Evolutionary conservation across 73 alveolate genomes (phyloP), one percentile per base, ranked within the genome.

Genomic region (Paramecium bursaria): DNA sequence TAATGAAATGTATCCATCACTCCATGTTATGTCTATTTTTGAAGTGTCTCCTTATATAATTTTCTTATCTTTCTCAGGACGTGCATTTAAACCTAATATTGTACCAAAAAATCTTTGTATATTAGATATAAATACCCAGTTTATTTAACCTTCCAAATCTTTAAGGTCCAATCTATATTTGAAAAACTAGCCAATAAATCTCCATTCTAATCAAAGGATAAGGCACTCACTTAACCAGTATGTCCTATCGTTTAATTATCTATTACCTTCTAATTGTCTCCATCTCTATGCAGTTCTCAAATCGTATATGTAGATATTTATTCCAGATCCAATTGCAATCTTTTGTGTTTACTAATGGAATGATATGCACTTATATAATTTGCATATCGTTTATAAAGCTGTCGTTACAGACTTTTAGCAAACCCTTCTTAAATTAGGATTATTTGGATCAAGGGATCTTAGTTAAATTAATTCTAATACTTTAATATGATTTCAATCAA

Each of bases 261-360:
- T n/a, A n/a, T n/a, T n/a, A n/a, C n/a, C 89, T 26, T 61, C 89
- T 3, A 79, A 50, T 2, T 53, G 85, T 79, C 89, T 79, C 89
- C 89, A 79, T 79, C 44, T 79, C 1, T 53, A 80, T 21, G 89
- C 89, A 39, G 89, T 79, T 55, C 89, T 79, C 10, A 79, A 27
- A 44, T 79, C 89, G 54, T 79, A 79, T 14, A 79, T 79, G 4
- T 33, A 49, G 2, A 79, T 79, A 53, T 79, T 21, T 22, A 44
- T 79, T 17, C 54, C 76, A 30, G 80, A 30, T 30, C 89, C 89
- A n/a, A 79, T 50, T 3, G 89, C 89, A 26, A 79, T 53, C 48
- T 79, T 79, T 50, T 79, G 26, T 19, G 89, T 53, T 10, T 52
- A 54, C 48, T 79, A 47, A 46, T 79, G 82, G 51, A 79, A 79